A percentile compares a stretch with the other conserved stretches of the same genome.
Evolutionary conservation across 495 filamentous ascomycete genomes (phyloP).

Genomic region (Hypoxylon fuscum): DNA sequence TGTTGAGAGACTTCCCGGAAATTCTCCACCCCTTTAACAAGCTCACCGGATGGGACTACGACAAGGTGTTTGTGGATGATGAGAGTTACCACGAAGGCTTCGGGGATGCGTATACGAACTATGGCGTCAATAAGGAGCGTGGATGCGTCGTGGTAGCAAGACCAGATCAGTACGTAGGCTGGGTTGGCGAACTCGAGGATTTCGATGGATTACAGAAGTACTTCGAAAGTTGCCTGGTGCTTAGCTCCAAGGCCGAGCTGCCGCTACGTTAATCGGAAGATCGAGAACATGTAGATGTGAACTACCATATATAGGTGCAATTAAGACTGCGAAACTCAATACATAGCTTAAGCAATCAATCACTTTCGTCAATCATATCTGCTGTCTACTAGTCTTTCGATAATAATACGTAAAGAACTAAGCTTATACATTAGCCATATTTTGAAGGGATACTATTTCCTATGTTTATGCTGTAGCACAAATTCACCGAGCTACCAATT

Average conservation of each 20-base stretch:
- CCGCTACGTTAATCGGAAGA: neutral
- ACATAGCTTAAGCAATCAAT: neutral
- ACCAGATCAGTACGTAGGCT: conserved; percentile 71
- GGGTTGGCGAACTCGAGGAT: conserved; percentile 65
- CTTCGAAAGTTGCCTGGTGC: conserved; percentile 47
- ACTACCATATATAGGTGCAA: neutral
- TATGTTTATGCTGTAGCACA: no score
- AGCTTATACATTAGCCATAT: no score
- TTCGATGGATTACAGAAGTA: conserved; percentile 51
- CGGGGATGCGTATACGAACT: conserved; percentile 70
- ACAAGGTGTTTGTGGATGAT: conserved; percentile 73
- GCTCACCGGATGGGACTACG: conserved; percentile 70
- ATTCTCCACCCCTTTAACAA: conserved; percentile 66
- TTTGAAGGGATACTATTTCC: no score
- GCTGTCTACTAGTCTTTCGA: no score
- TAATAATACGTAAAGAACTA: no score
- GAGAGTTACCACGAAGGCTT: conserved; percentile 65
- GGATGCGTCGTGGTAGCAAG: conserved; percentile 67
- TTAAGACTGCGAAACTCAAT: neutral
- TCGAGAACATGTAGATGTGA: neutral
- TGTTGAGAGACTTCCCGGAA: conserved; percentile 64
- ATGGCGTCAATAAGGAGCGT: conserved; percentile 65
- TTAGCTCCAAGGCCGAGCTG: conserved; percentile 21
- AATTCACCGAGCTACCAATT: no score
- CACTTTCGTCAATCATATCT: no score